A percentile compares a stretch with the other conserved stretches of the same genome.
phyloP scores from a whole-genome alignment of 2,329 filamentous ascomycete genomes.

The Aspergillus tamarii region DNA sequence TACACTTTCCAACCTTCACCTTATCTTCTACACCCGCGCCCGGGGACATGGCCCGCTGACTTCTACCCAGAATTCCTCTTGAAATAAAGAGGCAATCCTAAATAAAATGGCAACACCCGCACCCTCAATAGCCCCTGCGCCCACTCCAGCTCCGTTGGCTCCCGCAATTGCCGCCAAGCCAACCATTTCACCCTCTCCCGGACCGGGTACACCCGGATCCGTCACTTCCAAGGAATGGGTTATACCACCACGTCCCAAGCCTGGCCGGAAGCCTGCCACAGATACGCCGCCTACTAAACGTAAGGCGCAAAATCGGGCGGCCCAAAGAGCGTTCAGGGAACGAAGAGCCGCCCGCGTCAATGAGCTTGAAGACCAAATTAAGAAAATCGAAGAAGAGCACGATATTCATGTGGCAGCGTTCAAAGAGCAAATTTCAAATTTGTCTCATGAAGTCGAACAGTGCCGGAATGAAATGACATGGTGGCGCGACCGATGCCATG shows the following conservation, averaged over 20 bases:
- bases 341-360: constrained; percentile 81
- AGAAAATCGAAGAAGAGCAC: constrained; percentile 51
- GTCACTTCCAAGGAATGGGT: constrained; percentile 86
- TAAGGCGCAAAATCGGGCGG: constrained; percentile 91
- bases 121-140: constrained; percentile 43
- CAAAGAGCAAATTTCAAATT: constrained; percentile 55
- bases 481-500: constrained; percentile 59
- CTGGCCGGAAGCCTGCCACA: constrained; percentile 89
- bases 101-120: constrained; percentile 37
- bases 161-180: constrained; percentile 44
- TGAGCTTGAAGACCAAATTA: constrained; percentile 60
- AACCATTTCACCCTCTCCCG: constrained; percentile 42
- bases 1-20: constrained; percentile 19
- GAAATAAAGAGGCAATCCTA: constrained; percentile 9
- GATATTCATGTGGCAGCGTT: constrained; percentile 54
- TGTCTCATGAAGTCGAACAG: constrained; percentile 69
- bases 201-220: constrained; percentile 46
- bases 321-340: constrained; percentile 88
- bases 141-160: constrained; percentile 42
- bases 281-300: constrained; percentile 92
- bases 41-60: constrained; percentile 25
- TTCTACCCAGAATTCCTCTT: constrained; percentile 23
- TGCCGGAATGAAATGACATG: constrained; percentile 57
- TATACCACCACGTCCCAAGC: constrained; percentile 81
- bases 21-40: not conserved